These are phyloP conservation scores for Cordia subcordata DNA, from an alignment of 257 asterid species.

Conservation along the genomic window DNA sequence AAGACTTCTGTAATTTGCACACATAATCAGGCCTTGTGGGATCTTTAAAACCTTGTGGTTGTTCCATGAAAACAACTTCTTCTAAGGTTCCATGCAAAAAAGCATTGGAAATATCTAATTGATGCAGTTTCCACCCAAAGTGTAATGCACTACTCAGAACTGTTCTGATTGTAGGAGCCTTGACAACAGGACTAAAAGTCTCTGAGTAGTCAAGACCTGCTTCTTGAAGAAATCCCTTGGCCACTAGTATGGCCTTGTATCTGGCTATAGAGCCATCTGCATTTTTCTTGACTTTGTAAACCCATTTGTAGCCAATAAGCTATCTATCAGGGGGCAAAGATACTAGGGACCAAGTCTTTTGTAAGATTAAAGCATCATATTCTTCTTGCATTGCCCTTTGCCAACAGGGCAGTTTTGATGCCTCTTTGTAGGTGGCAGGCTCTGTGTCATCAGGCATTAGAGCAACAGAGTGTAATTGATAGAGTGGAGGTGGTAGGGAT, in stretches of 20 bases:
- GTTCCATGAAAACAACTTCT: not conserved
- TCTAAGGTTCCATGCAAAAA: slow-evolving; percentile 3
- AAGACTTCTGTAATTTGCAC: not conserved
- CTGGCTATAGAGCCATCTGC: not conserved
- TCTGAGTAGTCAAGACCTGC: not conserved
- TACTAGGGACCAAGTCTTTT: no score
- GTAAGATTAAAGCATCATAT: no score
- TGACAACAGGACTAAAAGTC: not conserved
- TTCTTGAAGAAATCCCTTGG: slow-evolving; percentile 4
- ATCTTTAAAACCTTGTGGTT: not conserved
- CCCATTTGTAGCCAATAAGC: slow-evolving; percentile 1
- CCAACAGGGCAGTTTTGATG: no score
- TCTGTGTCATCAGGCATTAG: no score
- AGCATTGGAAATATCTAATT: not conserved
- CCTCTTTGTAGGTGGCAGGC: no score
- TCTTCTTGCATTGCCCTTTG: no score
- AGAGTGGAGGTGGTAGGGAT: no score
- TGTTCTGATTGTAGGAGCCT: not conserved
- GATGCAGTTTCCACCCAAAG: not conserved
- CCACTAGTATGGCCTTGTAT: not conserved
- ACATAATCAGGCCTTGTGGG: not conserved
- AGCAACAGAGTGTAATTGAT: no score
- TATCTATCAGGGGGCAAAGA: no score
- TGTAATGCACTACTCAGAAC: slow-evolving; percentile 1
- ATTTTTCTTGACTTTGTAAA: slow-evolving; percentile 1